Base-by-base conservation (phyloP, 164 flowering plant genomes). In the Sedum album region DNA sequence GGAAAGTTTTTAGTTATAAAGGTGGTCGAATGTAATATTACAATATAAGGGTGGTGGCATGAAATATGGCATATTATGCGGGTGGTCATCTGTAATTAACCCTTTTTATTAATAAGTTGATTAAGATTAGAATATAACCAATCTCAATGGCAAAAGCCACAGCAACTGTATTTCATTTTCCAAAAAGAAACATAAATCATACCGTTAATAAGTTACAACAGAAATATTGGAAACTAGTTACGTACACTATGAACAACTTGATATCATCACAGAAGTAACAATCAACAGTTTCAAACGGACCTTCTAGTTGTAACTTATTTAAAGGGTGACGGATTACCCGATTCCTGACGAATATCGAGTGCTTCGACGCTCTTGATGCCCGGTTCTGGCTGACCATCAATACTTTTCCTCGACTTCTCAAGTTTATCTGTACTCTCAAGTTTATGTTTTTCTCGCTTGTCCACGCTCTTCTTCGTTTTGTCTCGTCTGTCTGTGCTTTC, bases 401-500 rank as follows among this genome's bases (percentile, higher is more conserved):
- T 33, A 41, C 41, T 63, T 31, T 36, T 17, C 36, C 41, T 14
- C n/a, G 66, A 63, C 66, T 63, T 63, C n/a, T 63, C 66, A 5
- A 18, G n/a, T 6, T 28, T 33, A 21, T 64, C 66, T 39, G 36
- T 35, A n/a, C 44, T 36, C 5, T 35, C 10, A 44, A 26, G 18
- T 9, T 55, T 55, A 55, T 55, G 31, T 55, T 26, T 62, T 64
- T 64, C 66, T 10, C 66, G 25, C 44, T 39, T 88, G 49, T 92
- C 98, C 2, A 80, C 67, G 71, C 82, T 85, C 72, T 82, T 90
- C 66, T 88, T 64, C 18, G 91, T 79, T 72, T 87, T 90, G 73
- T 87, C 96, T 76, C 96, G 82, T 66, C 90, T 62, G 60, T 90
- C 91, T 1, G 88, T 84, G 73, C 96, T 89, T 79, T 83, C 85